Evolutionary conservation across 2,329 filamentous ascomycete genomes (phyloP).

Genomic region (Spiromastix sp.): DNA sequence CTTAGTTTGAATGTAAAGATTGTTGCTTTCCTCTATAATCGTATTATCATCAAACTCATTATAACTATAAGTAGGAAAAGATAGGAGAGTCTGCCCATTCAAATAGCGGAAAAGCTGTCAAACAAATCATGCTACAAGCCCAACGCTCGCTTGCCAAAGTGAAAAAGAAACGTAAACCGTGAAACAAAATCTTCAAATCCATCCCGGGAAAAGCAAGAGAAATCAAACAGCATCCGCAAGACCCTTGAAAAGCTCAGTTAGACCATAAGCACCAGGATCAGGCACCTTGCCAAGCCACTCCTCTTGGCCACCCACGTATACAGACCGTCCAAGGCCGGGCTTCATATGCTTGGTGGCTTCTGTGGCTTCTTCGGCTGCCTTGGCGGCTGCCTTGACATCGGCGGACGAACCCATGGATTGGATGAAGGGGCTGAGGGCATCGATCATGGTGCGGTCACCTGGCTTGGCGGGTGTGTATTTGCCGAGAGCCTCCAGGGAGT

Average conservation of each 20-base stretch:
- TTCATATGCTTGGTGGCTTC: slow-evolving; percentile 86
- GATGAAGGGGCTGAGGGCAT: slow-evolving; percentile 83
- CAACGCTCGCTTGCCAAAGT: not conserved
- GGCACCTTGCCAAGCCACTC: slow-evolving; percentile 61
- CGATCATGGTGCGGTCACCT: slow-evolving; percentile 82
- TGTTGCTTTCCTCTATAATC: slow-evolving; percentile 4
- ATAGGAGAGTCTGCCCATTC: not conserved
- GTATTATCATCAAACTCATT: slow-evolving; percentile 5
- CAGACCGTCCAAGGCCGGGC: slow-evolving; percentile 71
- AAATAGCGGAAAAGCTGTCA: not conserved
- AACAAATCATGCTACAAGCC: not conserved
- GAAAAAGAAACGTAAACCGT: not conserved
- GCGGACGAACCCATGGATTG: slow-evolving; percentile 55
- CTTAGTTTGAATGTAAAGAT: slow-evolving; percentile 5
- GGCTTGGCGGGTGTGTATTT: slow-evolving; percentile 83
- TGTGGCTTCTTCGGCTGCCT: slow-evolving; percentile 64
- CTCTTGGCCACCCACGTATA: slow-evolving; percentile 62
- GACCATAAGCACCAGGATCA: slow-evolving; percentile 66
- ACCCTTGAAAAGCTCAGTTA: slow-evolving; percentile 73
- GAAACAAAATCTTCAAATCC: not conserved
- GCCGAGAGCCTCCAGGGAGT: slow-evolving; percentile 59
- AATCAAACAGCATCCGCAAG: slow-evolving; percentile 45
- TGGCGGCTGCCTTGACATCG: slow-evolving; percentile 61
- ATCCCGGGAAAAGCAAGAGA: not conserved
- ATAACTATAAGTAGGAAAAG: slow-evolving; percentile 1